A percentile compares a stretch with the other conserved stretches of the same genome.
Conservation (phyloP, 2,329 filamentous ascomycete species). For the Diaporthe caulivora region DNA sequence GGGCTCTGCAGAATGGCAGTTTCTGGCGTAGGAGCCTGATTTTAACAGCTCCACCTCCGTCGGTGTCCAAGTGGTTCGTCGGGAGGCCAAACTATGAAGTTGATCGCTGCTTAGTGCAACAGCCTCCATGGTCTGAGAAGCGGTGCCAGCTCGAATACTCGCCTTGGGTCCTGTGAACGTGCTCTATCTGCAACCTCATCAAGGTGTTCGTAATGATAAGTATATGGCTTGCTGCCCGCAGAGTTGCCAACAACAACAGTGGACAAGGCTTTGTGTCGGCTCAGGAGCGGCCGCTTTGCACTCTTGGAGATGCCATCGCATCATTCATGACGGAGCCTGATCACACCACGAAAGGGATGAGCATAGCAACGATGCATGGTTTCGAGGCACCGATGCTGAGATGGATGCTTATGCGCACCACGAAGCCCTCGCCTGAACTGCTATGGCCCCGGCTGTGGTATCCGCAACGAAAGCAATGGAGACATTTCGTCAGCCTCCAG, state of each 20-base stretch:
- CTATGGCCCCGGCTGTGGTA: neutral
- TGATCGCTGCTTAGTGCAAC: slow-evolving; percentile 45
- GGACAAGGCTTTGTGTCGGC: neutral
- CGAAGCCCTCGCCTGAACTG: slow-evolving; percentile 31
- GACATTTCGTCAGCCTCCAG: neutral
- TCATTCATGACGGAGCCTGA: slow-evolving; percentile 23
- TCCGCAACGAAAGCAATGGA: neutral
- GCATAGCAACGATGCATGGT: neutral
- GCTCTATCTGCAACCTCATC: slow-evolving; percentile 42
- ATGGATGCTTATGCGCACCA: neutral
- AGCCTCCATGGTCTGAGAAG: slow-evolving; percentile 19
- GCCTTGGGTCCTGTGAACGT: slow-evolving; percentile 41
- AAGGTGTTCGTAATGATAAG: slow-evolving; percentile 41
- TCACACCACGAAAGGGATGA: neutral
- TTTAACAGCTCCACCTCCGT: slow-evolving; percentile 25
- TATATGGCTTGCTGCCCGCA: slow-evolving; percentile 39
- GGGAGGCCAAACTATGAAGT: slow-evolving; percentile 43
- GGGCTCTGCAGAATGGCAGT: slow-evolving; percentile 44
- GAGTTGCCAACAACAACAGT: neutral
- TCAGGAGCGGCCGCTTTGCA: slow-evolving; percentile 40
- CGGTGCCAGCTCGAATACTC: slow-evolving; percentile 45
- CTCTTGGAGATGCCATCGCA: slow-evolving; percentile 39
- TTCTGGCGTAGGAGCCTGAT: neutral
- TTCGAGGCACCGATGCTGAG: neutral
- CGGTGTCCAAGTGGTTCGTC: slow-evolving; percentile 41